A percentile compares a stretch with the other conserved stretches of the same genome.
These are phyloP conservation scores for Rhizoclosmatium sp. DNA, from an alignment of 192 early-diverging fungal genomes.

Conservation along the genomic window DNA sequence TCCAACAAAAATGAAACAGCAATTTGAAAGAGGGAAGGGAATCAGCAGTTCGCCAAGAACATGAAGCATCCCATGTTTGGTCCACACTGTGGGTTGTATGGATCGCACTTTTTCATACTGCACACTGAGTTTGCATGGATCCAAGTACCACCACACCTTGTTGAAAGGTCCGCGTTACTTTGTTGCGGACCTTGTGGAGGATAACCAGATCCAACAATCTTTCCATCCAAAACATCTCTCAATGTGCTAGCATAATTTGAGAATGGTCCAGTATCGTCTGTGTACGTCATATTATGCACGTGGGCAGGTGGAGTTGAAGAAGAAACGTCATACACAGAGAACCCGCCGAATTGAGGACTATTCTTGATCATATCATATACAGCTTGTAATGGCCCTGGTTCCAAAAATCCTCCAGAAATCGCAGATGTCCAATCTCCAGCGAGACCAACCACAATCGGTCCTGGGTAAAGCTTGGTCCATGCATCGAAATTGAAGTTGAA, in stretches of 20 bases:
- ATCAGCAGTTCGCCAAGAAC: background rate
- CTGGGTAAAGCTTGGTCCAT: slow-evolving; percentile 6
- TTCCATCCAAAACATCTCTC: slow-evolving; percentile 9
- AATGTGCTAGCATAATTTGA: slow-evolving; percentile 12
- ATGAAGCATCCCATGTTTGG: background rate
- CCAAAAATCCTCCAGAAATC: slow-evolving; percentile 24
- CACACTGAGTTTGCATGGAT: slow-evolving; percentile 6
- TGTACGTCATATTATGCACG: background rate
- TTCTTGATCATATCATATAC: slow-evolving; percentile 25
- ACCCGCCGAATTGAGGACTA: slow-evolving; percentile 15
- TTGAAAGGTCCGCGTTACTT: background rate
- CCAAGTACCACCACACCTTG: slow-evolving; percentile 31
- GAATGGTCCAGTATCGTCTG: background rate
- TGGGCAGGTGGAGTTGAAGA: slow-evolving; percentile 21
- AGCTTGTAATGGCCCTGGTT: slow-evolving; percentile 28
- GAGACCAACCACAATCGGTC: slow-evolving; percentile 16
- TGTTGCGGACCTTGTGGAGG: slow-evolving; percentile 4
- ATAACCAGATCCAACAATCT: slow-evolving; percentile 11
- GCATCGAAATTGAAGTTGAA: slow-evolving; percentile 26
- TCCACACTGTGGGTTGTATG: background rate
- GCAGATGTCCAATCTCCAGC: slow-evolving; percentile 35
- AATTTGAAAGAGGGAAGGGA: too few relatives aligned
- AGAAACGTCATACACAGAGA: slow-evolving; percentile 30
- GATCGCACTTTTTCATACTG: background rate
- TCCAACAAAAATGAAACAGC: background rate